A percentile compares a stretch with the other conserved stretches of the same genome.
Conservation (phyloP, 2,329 filamentous ascomycete species). For the Trichothecium roseum region DNA sequence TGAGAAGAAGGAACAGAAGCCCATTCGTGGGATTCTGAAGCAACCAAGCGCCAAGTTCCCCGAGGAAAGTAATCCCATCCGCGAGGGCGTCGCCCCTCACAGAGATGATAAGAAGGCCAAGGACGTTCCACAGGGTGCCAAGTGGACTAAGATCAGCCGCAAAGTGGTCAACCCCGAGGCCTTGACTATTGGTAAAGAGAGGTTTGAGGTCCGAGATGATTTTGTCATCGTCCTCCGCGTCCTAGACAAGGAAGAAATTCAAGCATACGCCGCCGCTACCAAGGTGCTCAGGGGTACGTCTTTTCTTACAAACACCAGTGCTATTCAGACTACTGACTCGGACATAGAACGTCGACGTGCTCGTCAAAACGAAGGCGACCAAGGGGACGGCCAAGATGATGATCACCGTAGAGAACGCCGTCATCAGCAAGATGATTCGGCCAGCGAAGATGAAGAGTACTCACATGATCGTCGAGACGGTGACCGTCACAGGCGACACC, state of each 20-base stretch:
- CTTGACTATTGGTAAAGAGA: constrained; percentile 74
- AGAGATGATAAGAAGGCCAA: constrained; percentile 68
- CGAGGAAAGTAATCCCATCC: constrained; percentile 70
- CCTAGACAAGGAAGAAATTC: constrained; percentile 79
- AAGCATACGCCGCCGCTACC: constrained; percentile 74
- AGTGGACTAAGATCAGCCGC: constrained; percentile 89
- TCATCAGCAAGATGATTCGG: too few species aligned
- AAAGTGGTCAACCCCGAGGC: constrained; percentile 84
- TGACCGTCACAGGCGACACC: constrained; percentile 13
- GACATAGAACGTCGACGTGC: constrained; percentile 20
- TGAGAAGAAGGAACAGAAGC: constrained; percentile 53
- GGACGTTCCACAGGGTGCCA: constrained; percentile 66
- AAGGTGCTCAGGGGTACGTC: constrained; percentile 66
- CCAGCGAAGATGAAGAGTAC: constrained; percentile 6
- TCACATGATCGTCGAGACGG: constrained; percentile 5
- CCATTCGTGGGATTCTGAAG: constrained; percentile 78
- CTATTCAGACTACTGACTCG: constrained; percentile 1
- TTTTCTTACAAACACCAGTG: background rate
- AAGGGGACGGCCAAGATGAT: constrained; percentile 6
- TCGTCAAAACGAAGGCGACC: constrained; percentile 15
- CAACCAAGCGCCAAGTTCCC: constrained; percentile 74
- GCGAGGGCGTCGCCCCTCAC: constrained; percentile 87
- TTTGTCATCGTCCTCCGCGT: constrained; percentile 90
- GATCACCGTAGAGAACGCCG: constrained; percentile 8
- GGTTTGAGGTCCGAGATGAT: constrained; percentile 85